These are phyloP conservation scores for Leucoagaricus sp. DNA, from an alignment of 1,284 basidiomycete genomes.

Conservation along the genomic window DNA sequence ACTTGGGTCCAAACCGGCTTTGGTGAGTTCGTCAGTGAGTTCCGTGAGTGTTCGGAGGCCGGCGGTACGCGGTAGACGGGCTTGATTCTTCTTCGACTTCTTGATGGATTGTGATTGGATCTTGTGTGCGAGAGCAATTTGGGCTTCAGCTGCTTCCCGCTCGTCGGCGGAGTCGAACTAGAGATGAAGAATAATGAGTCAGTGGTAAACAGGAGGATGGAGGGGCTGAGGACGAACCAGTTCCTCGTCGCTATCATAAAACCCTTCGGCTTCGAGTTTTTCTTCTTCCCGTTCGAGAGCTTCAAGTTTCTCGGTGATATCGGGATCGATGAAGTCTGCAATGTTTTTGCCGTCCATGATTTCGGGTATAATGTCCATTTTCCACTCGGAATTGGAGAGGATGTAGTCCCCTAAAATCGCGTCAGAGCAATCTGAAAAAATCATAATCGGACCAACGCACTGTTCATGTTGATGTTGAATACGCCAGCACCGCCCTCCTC, in stretches of 20 bases:
- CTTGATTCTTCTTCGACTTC: slow-evolving; percentile 86
- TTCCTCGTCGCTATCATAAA: slow-evolving; percentile 89
- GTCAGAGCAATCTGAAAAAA: background rate
- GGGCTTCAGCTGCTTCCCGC: slow-evolving; percentile 72
- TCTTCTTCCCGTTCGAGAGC: slow-evolving; percentile 98
- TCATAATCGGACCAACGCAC: slow-evolving; percentile 40
- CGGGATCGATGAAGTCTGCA: slow-evolving; percentile 99
- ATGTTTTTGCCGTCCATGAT: slow-evolving; percentile 99
- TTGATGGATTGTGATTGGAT: slow-evolving; percentile 79
- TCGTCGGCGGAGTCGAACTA: slow-evolving; percentile 94
- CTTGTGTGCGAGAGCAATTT: slow-evolving; percentile 73
- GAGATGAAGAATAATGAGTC: slow-evolving; percentile 2
- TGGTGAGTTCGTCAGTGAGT: slow-evolving; percentile 80
- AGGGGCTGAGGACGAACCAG: slow-evolving; percentile 58
- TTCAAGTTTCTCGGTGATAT: slow-evolving; percentile 95
- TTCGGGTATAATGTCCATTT: slow-evolving; percentile 94
- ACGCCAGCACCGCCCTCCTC: slow-evolving; percentile 89
- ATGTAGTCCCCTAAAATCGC: slow-evolving; percentile 79
- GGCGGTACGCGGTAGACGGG: slow-evolving; percentile 85
- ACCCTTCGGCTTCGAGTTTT: slow-evolving; percentile 89
- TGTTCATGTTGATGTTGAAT: slow-evolving; percentile 86
- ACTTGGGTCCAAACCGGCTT: slow-evolving; percentile 88
- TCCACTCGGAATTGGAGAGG: slow-evolving; percentile 92
- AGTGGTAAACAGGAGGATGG: slow-evolving; percentile 7
- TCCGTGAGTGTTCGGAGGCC: slow-evolving; percentile 87